These are phyloP conservation scores for Penicillium janthinellum DNA, from an alignment of 2,329 filamentous ascomycete species.

Conservation along the genomic window DNA sequence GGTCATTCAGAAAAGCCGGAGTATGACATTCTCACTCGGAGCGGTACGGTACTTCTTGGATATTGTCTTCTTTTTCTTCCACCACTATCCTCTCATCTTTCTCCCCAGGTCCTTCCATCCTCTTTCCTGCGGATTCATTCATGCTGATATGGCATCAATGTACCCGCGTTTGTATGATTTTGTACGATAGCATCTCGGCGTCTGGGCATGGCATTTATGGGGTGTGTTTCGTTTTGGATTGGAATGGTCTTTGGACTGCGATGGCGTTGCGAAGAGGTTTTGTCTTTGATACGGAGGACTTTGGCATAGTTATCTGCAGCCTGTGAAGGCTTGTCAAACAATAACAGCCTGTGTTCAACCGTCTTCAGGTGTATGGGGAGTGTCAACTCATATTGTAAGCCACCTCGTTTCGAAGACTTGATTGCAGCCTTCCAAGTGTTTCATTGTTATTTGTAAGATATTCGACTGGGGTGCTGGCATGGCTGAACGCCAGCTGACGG, in stretches of 20 bases:
- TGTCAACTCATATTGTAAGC: not conserved
- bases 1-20: not conserved
- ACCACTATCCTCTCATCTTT: not conserved
- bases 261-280: not conserved
- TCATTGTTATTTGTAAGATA: not conserved
- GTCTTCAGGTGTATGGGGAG: not conserved
- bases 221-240: not conserved
- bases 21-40: not conserved
- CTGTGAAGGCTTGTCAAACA: not conserved
- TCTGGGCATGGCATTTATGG: conserved; percentile 4
- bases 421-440: not conserved
- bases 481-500: not conserved
- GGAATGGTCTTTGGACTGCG: not conserved
- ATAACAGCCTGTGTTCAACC: not conserved
- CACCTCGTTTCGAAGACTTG: not conserved
- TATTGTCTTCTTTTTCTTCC: not conserved
- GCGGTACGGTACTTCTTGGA: no score
- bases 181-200: conserved; percentile 9
- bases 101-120: no score
- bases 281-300: not conserved
- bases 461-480: not conserved
- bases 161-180: not conserved
- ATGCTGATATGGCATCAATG: not conserved
- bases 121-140: not conserved
- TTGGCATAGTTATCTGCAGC: not conserved